phyloP scores from a whole-genome alignment of 176 grass and related monocot genomes.

The Triticum aestivum region DNA sequence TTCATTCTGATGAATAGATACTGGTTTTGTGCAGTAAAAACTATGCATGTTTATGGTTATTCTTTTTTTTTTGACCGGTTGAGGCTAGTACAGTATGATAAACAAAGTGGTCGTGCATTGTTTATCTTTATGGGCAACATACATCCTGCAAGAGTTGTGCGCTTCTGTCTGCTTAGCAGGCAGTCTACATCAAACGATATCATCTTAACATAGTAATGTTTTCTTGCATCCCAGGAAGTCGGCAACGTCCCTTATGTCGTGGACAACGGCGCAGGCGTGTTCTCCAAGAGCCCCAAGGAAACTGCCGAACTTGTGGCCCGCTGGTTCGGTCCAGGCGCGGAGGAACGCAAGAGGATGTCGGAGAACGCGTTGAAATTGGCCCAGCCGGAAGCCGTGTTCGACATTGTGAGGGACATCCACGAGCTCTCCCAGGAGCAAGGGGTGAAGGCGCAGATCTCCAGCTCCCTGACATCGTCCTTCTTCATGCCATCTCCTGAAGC shows the following conservation, averaged over 20 bases:
- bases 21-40: not conserved
- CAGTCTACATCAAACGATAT: not conserved
- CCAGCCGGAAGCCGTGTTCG: slow-evolving; percentile 90
- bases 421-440: slow-evolving; percentile 67
- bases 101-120: not conserved
- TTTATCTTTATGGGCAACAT: not conserved
- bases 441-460: slow-evolving; percentile 67
- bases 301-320: slow-evolving; percentile 67
- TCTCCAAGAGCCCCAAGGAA: slow-evolving; percentile 93
- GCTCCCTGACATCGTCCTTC: slow-evolving; percentile 76
- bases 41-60: not conserved
- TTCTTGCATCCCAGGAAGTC: slow-evolving; percentile 70
- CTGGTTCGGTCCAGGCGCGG: slow-evolving; percentile 75
- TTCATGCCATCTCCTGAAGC: slow-evolving; percentile 39
- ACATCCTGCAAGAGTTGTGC: not conserved
- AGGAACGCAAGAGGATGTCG: slow-evolving; percentile 85
- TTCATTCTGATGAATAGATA: not conserved
- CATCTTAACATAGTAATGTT: not conserved
- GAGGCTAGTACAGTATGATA: not conserved
- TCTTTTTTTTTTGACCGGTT: not conserved
- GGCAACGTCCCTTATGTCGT: slow-evolving; percentile 97
- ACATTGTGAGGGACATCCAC: slow-evolving; percentile 92
- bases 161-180: not conserved
- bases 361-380: slow-evolving; percentile 86
- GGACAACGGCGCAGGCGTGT: slow-evolving; percentile 92